Base-by-base conservation (phyloP, 2,329 filamentous ascomycete species). In the Apiospora koreana region DNA sequence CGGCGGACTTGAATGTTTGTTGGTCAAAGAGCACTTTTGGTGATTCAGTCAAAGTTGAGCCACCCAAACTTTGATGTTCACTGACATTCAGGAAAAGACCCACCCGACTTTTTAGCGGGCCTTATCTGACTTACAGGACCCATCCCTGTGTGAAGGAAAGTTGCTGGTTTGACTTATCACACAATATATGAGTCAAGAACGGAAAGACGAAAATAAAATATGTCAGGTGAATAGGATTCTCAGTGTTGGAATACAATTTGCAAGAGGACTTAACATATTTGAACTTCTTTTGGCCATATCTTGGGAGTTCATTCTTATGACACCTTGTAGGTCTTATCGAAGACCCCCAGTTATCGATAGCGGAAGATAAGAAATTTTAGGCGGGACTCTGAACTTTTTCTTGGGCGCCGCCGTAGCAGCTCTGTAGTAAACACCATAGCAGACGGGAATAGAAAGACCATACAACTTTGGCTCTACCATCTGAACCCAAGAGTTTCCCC, bases 91-190 rank as follows among this genome's bases (percentile, higher is more conserved):
- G 9, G 31, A 62, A 38, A 62, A 62, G 54, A 31, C 31, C 54
- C 54, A 62, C 54, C 54, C 54, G 21, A 62, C 54, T 62, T 62
- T 62, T 62, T 62, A 62, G 54, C 54, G 54, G 54, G 54, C 21
- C 54, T 62, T 38, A 62, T 62, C 54, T 23, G 28, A n/a, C 31
- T n/a, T n/a, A 62, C 18, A 62, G 54, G 31, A 38, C 21, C 54
- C 16, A 10, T 18, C 9, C 54, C 2, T 10, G 21, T 2, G 18
- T 12, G 9, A 38, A 16, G 8, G 38, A 10, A 38, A 21, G 9
- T 23, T 18, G 28, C 9, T 14, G 18, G 3, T 38, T 7, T 8
- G 14, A 18, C 35, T n/a, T 9, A 38, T 38, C 8, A n/a, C 21
- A 9, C 8, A 7, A 12, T 5, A 23, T 23, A 7, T 38, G 4